Conservation (phyloP, 768 basidiomycete species). For the Leccinum disarticulatum region DNA sequence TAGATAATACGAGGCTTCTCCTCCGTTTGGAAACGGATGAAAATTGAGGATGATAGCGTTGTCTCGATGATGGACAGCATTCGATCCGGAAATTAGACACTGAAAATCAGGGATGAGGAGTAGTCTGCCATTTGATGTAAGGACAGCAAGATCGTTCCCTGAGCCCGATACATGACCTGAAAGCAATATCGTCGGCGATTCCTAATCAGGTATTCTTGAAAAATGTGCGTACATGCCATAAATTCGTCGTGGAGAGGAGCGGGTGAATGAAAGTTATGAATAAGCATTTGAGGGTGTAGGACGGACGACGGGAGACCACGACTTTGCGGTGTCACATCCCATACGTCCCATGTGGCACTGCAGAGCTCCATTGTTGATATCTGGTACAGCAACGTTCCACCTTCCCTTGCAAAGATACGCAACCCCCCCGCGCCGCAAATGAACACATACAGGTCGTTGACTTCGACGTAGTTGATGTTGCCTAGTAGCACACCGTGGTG, state of each 20-base stretch:
- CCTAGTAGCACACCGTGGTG: slow-evolving; percentile 29
- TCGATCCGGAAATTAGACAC: slow-evolving; percentile 29
- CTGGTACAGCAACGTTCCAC: slow-evolving; percentile 44
- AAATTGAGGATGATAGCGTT: slow-evolving; percentile 30
- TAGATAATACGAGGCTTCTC: slow-evolving; percentile 43
- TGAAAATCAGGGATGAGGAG: slow-evolving; percentile 32
- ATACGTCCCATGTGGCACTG: slow-evolving; percentile 38
- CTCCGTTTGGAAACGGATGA: slow-evolving; percentile 8
- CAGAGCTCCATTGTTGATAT: slow-evolving; percentile 37
- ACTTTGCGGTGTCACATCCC: slow-evolving; percentile 9
- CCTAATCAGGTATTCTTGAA: background rate
- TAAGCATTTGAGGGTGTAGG: slow-evolving; percentile 25
- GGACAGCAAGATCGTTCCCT: slow-evolving; percentile 39
- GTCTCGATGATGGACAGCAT: slow-evolving; percentile 39
- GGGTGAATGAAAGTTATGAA: slow-evolving; percentile 6
- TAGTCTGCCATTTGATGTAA: slow-evolving; percentile 24
- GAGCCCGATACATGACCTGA: slow-evolving; percentile 47
- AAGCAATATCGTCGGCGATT: slow-evolving; percentile 4
- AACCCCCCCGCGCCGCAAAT: slow-evolving; percentile 51
- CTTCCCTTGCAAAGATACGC: slow-evolving; percentile 53
- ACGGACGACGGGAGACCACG: slow-evolving; percentile 8
- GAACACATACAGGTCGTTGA: slow-evolving; percentile 57
- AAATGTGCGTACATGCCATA: slow-evolving; percentile 25
- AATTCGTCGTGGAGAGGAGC: slow-evolving; percentile 17
- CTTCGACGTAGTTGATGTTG: slow-evolving; percentile 62